Percentiles rank a stretch among this genome's conserved stretches.
These are phyloP conservation scores for Cruciata laevipes DNA, from an alignment of 257 asterid genomes.

Conservation along the genomic window DNA sequence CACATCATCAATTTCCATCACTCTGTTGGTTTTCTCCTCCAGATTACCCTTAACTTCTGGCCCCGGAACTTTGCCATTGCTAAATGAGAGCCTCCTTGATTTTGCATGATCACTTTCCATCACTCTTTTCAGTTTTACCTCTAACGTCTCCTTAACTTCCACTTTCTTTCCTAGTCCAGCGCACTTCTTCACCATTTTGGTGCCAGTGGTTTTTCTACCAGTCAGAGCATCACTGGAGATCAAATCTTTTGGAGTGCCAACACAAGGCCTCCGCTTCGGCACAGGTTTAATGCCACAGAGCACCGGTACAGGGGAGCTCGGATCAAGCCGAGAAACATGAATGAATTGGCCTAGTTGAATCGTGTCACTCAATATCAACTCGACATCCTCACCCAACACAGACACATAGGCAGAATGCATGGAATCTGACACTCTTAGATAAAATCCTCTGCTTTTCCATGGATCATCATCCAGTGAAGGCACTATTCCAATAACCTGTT, in stretches of 20 bases:
- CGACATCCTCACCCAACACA: conserved; percentile 64
- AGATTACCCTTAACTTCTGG: conserved; percentile 38
- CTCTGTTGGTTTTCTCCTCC: conserved; percentile 8
- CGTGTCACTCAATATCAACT: conserved; percentile 64
- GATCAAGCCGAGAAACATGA: conserved; percentile 58
- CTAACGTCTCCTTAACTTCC: conserved; percentile 20
- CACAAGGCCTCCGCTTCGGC: conserved; percentile 64
- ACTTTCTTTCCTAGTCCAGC: conserved; percentile 34
- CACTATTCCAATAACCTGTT: conserved; percentile 73
- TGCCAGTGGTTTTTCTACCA: conserved; percentile 30
- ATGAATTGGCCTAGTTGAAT: conserved; percentile 89
- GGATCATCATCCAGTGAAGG: conserved; percentile 89
- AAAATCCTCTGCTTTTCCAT: conserved; percentile 89
- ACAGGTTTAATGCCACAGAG: conserved; percentile 72
- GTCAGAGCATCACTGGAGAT: conserved; percentile 74
- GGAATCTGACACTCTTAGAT: conserved; percentile 87
- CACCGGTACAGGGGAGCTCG: conserved; percentile 83
- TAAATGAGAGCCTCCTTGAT: conserved; percentile 63
- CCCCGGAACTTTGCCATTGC: conserved; percentile 37
- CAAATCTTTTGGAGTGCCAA: conserved; percentile 84
- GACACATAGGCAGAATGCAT: conserved; percentile 89
- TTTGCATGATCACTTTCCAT: conserved; percentile 28
- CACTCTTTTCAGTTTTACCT: conserved; percentile 10
- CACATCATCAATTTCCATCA: conserved; percentile 26
- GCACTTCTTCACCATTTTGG: conserved; percentile 36